phyloP scores from a whole-genome alignment of 768 basidiomycete genomes.

The Auricularia auricula-judae region DNA sequence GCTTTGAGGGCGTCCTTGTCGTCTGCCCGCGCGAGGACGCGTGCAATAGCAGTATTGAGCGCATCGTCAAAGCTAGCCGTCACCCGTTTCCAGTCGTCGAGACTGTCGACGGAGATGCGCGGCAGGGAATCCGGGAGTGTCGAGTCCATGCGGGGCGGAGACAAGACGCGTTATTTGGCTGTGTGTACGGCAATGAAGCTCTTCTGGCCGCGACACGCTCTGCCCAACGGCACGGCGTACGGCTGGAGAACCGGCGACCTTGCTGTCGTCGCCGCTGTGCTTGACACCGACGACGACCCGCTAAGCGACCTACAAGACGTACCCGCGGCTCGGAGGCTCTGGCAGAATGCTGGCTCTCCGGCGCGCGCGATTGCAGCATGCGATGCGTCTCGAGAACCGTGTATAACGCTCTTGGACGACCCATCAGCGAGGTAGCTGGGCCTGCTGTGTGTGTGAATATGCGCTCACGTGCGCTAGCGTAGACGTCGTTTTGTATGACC shows the following conservation, averaged over 20 bases:
- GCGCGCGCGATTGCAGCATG: neutral
- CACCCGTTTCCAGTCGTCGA: constrained; percentile 57
- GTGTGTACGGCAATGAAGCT: neutral
- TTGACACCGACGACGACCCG: neutral
- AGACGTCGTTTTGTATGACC: neutral
- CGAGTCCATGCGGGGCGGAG: neutral
- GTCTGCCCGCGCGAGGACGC: constrained; percentile 31
- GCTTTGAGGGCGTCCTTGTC: constrained; percentile 31
- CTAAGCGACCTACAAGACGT: neutral
- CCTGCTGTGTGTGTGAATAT: neutral
- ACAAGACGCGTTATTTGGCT: neutral
- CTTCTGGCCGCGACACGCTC: neutral
- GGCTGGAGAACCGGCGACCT: neutral
- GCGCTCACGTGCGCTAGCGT: neutral
- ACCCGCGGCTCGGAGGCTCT: neutral
- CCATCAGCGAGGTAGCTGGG: neutral
- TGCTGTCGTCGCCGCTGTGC: neutral
- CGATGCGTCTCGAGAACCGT: neutral
- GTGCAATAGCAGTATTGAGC: constrained; percentile 35
- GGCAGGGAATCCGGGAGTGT: constrained; percentile 26
- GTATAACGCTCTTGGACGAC: neutral
- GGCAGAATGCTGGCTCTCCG: neutral
- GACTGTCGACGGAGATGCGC: constrained; percentile 52
- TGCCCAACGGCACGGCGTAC: neutral
- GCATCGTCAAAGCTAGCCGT: constrained; percentile 40